Evolutionary conservation across 768 basidiomycete genomes (phyloP).

Genomic region (Panellus pusillus): DNA sequence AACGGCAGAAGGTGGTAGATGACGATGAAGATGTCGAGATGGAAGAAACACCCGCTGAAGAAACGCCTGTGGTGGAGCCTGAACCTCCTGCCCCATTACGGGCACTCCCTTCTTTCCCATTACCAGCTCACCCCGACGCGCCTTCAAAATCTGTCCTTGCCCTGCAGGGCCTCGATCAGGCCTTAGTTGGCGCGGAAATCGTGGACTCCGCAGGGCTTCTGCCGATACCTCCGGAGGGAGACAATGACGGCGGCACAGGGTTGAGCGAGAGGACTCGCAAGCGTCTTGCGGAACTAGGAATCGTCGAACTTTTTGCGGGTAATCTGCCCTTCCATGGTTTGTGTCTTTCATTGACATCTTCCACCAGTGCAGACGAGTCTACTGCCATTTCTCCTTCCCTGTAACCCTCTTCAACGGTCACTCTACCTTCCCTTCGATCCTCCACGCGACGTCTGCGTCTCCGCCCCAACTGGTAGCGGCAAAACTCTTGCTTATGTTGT

Average conservation of each 20-base stretch:
- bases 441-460: conserved; percentile 85
- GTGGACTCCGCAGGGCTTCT: conserved; percentile 55
- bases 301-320: conserved; percentile 91
- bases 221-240: conserved; percentile 42
- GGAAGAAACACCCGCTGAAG: conserved; percentile 20
- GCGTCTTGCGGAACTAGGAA: conserved; percentile 72
- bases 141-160: conserved; percentile 73
- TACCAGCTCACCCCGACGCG: conserved; percentile 62
- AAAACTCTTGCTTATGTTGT: conserved; percentile 97
- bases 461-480: conserved; percentile 96
- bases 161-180: conserved; percentile 76
- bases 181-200: conserved; percentile 66
- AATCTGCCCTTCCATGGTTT: conserved; percentile 23
- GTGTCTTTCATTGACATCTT: not conserved
- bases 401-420: conserved; percentile 36
- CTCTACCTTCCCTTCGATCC: conserved; percentile 68
- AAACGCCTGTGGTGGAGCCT: conserved; percentile 20
- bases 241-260: conserved; percentile 43
- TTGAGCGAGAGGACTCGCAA: conserved; percentile 60
- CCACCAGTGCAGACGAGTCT: conserved; percentile 82
- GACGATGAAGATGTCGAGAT: conserved; percentile 27
- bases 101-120: conserved; percentile 67
- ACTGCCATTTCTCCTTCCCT: conserved; percentile 74
- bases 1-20: conserved; percentile 41
- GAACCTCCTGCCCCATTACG: conserved; percentile 28